Evolutionary conservation across 2,329 filamentous ascomycete species (phyloP), one percentile per base, ranked within the genome.

Genomic region (Madurella mycetomatis): DNA sequence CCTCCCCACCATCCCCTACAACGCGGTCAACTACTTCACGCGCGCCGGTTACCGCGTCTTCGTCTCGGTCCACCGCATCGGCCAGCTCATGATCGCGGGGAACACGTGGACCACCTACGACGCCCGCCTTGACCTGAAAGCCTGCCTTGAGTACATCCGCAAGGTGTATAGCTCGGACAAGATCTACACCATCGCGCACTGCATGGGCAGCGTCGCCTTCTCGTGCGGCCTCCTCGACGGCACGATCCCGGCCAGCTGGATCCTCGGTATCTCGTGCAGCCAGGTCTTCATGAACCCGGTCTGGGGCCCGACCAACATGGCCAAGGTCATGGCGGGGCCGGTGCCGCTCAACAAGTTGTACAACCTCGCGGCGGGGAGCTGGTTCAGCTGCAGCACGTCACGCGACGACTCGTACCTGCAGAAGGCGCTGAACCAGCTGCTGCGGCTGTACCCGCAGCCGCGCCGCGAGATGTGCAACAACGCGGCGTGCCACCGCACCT

Each of bases 221-320:
- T 70, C 79, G 0, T 70, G 74, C 4, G 83, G 82, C n/a, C 71
- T 87, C 1, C 73, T 87, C 1, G 81, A 84, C 64, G 82, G 83
- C 39, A 80, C 78, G 1, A 81, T 86, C 49, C 79, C 81, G 0
- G 60, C 75, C 0, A 65, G 66, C 41, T 85, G 82, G 81, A 74
- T 86, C 60, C 67, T 72, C 16, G 83, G 83, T 16, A 71, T 86
- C 51, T 78, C 77, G 0, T 78, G 75, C 65, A 82, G 77, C 37
- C 82, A 85, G 62, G 82, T 85, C 2, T 85, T 86, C 65, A 81
- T 84, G 73, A 80, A 85, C 67, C 80, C 82, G 1, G 72, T 81
- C 44, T 85, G 81, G 78, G 74, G 74, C 58, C 67, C 70, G 1
- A 65, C 76, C 55, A 86, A 86, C 69, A 73, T 77, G 68, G 71